These are phyloP conservation scores for Colletotrichum eremochloae DNA, from an alignment of 2,329 filamentous ascomycete species.

Conservation along the genomic window DNA sequence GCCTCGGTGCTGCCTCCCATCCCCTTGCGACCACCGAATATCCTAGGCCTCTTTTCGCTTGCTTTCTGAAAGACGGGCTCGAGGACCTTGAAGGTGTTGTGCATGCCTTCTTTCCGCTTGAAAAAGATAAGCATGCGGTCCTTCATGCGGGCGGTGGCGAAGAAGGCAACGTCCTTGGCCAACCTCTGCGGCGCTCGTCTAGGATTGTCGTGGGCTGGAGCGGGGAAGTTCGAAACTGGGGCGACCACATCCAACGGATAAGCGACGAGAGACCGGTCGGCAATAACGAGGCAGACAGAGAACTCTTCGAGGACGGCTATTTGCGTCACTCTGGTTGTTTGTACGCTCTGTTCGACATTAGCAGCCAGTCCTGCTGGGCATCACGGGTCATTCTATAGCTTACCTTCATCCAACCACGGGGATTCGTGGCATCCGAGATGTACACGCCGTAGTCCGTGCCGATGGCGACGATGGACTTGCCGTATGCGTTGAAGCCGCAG, in stretches of 20 bases:
- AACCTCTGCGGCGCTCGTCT: conserved; percentile 93
- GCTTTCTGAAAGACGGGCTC: conserved; percentile 96
- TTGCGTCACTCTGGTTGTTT: conserved; percentile 84
- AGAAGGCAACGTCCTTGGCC: conserved; percentile 95
- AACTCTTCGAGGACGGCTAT: conserved; percentile 97
- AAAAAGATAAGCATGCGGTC: conserved; percentile 95
- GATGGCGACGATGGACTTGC: conserved; percentile 90
- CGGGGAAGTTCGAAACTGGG: conserved; percentile 71
- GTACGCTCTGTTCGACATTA: conserved; percentile 73
- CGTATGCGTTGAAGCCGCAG: conserved; percentile 86
- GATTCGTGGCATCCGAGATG: conserved; percentile 88
- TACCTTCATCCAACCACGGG: conserved; percentile 91
- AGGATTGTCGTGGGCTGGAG: conserved; percentile 76
- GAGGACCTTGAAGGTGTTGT: conserved; percentile 95
- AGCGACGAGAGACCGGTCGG: conserved; percentile 91
- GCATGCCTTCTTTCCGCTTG: conserved; percentile 93
- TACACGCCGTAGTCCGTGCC: conserved; percentile 96
- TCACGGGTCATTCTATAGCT: conserved; percentile 51
- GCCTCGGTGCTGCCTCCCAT: conserved; percentile 86
- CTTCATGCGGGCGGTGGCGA: conserved; percentile 96
- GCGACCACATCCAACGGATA: conserved; percentile 92
- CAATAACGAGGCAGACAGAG: conserved; percentile 89
- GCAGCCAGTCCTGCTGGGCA: neutral
- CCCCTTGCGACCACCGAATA: conserved; percentile 70
- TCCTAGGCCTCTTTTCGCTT: conserved; percentile 82